Evolutionary conservation across 2,329 filamentous ascomycete genomes (phyloP), one percentile per base, ranked within the genome.

Genomic region (Sarocladiaceae sp.): DNA sequence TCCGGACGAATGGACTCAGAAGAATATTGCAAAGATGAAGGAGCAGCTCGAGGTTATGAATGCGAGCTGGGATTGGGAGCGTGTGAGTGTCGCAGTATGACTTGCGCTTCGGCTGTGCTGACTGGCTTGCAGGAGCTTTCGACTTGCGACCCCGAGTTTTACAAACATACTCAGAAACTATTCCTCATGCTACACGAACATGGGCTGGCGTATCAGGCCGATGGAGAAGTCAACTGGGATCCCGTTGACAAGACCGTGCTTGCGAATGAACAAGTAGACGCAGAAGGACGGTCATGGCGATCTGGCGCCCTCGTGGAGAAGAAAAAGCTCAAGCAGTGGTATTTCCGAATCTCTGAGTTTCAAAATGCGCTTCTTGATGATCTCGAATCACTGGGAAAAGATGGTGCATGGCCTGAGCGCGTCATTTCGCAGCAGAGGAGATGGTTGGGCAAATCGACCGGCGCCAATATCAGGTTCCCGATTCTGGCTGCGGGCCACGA

Each of bases 201-300:
- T 54, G 88, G 87, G 1, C 75, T 96, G 17, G 91, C 90, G 50
- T 94, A 94, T 66, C 90, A 91, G 64, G 84, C 83, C 29, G 86
- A 94, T 60, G 88, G 90, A 18, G 71, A 91, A 56, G 91, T 96
- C 60, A 96, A 96, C 68, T 96, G 89, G 71, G 91, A 96, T 59
- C 91, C 91, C 1, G 79, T 96, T 25, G 91, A 96, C 65, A 86
- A 88, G 65, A 96, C 91, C 0, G 91, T 96, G 15, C 75, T 96
- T 54, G 91, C 91, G 11, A 96, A 96, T 65, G 91, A 96, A 68
- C 91, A 96, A 70, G 90, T 96, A n/a, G 89, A 95, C 64, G 79
- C 87, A 48, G 86, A 90, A 62, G 91, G 91, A 28, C 82, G 76
- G 60, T 96, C 90, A 2, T 96, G 91, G 91, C 82, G 90, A 53